A percentile compares a stretch with the other conserved stretches of the same genome.
Evolutionary conservation across 2,329 filamentous ascomycete genomes (phyloP).

Genomic region (Talaromyces sp.): DNA sequence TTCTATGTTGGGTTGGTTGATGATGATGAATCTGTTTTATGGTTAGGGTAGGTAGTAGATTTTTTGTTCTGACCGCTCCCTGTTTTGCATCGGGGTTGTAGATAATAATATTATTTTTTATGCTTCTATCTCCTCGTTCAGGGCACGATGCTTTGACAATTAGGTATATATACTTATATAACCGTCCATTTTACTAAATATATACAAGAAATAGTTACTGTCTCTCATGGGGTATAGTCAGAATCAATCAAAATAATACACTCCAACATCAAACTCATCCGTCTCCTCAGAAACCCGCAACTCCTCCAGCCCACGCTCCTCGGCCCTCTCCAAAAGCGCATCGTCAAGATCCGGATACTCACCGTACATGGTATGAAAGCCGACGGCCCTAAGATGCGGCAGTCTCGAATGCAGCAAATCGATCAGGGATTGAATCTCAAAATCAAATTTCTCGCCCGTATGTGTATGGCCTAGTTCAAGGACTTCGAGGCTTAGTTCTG

Average conservation of each 20-base stretch:
- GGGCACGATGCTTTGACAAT: too few species aligned
- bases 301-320: background rate
- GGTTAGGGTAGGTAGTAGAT: background rate
- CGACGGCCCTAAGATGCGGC: constrained; percentile 24
- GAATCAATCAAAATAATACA: constrained; percentile 14
- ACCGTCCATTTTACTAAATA: background rate
- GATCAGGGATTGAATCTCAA: constrained; percentile 21
- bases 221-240: background rate
- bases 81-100: constrained; percentile 12
- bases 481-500: constrained; percentile 22
- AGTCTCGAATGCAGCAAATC: constrained; percentile 21
- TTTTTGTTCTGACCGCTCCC: background rate
- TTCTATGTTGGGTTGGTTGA: background rate
- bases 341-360: constrained; percentile 28
- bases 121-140: background rate
- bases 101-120: constrained; percentile 12
- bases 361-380: constrained; percentile 25
- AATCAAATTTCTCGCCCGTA: constrained; percentile 17
- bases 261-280: constrained; percentile 11
- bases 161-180: too few species aligned
- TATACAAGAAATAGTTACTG: background rate
- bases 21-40: constrained; percentile 6
- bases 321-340: constrained; percentile 20
- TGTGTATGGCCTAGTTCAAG: constrained; percentile 25
- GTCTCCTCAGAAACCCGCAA: constrained; percentile 11